Base-by-base conservation (phyloP, 352 stramenopile genomes). In the Globisporangium viniferum region DNA sequence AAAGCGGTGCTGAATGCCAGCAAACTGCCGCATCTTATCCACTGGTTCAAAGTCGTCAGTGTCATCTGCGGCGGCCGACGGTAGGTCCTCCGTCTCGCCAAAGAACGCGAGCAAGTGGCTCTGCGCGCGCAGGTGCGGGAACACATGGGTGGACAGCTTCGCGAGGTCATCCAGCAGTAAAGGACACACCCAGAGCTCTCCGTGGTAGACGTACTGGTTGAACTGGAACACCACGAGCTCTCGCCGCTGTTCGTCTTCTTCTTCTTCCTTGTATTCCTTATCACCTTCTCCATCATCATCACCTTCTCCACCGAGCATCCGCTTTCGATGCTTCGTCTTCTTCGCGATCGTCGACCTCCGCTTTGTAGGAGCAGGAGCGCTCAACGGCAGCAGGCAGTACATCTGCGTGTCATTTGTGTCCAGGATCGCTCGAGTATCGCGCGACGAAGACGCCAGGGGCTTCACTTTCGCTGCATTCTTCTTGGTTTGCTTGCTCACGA, bases 161-260 rank as follows among this genome's bases (percentile, higher is more conserved):
- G 65, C 78, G 33, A 86, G 66, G 51, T 89, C 78, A 39, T 89
- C 73, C 48, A 91, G 29, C 39, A 72, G 64, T 0, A 27, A 57
- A 3, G 64, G 62, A 5, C 66, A 63, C 7, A 89, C 36, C 14
- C 64, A 64, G 15, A 77, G 62, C 6, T 62, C 72, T 2, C 83
- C 81, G 10, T 77, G 67, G 51, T 91, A 91, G 2, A 86, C 67
- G 66, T 79, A 90, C 64, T 88, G 64, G 58, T 89, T 86, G 71
- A 91, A 89, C 56, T 88, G 79, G 64, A 91, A 91, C 1, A 91
- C 72, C 0, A 89, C 83, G 15, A 72, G 68, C 18, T 78, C 71
- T 8, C 73, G 64, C 3, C 76, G 55, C 20, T 24, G 24, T 24
- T 76, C 64, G 5, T 66, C 65, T 3, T 81, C 73, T 5, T 64